Base-by-base conservation (phyloP, 208 protist genomes). In the Naegleria gruberi region DNA sequence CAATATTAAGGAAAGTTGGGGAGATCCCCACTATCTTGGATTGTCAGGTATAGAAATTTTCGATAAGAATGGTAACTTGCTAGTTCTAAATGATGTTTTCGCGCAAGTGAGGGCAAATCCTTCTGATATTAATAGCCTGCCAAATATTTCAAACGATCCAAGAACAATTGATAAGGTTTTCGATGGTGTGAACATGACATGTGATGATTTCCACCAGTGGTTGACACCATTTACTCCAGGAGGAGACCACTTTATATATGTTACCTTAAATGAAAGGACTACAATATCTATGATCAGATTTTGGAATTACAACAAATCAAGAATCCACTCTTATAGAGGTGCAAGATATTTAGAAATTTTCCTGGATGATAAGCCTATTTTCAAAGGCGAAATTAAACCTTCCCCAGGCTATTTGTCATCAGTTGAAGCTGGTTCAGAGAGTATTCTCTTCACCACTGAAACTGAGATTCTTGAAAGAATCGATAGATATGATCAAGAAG, bases 301-400 rank as follows among this genome's bases (percentile, higher is more conserved):
- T 41, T 92, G 95, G 92, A 98, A 98, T 92, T 98, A 98, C 92
- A 97, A 97, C 43, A 93, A 94, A 86, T 96, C 95, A 43, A 94
- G 97, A n/a, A 94, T 95, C 87, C 94, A 98, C 91, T 95, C 94
- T 1, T 94, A 57, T 47, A 94, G 97, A 44, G 97, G 96, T 8
- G 95, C 94, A 23, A 93, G 95, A 81, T 90, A 95, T 44, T 89
- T 96, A 7, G 96, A 98, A 90, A 94, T 97, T 19, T 93, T 89
- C 34, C 90, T 97, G 3, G 96, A 98, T 87, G 94, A 94, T 45
- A 57, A 82, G 51, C 85, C 93, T 30, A 93, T 97, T 45, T 97
- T 98, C 89, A 93, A 93, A 65, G 96, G 96, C 17, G 94, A 96
- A 90, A 94, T 97, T 65, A 89, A 65, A 26, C 90, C 92, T 57